Base-by-base conservation (phyloP, 2,329 filamentous ascomycete genomes). In the Verticillium dahliae region DNA sequence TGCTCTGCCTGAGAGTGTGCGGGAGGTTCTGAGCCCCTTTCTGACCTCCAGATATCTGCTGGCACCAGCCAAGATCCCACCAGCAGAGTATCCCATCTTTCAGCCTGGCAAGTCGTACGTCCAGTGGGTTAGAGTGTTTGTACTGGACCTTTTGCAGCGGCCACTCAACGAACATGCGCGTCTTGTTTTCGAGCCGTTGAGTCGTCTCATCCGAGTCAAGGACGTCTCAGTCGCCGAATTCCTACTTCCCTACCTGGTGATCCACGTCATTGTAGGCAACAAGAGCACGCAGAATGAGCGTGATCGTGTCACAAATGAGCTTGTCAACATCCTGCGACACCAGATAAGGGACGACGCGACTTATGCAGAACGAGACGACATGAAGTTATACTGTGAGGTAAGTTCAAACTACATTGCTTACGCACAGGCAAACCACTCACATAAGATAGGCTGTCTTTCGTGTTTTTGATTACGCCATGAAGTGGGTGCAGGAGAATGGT, bases 201-300 rank as follows among this genome's bases (percentile, higher is more conserved):
- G 89, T 59, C 88, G 92, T 52, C 87, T 96, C 22, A 91, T 98
- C 63, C 87, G 89, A 62, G 89, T 91, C 37, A 92, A 95, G 70
- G 93, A 98, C 70, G 80, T 95, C 11, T 89, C 90, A 0, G 93
- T 97, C 37, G 86, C 93, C 0, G 90, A 90, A 54, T 98, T 97
- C 68, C 79, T 99, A 37, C 81, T 99, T 15, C 96, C 95, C 0
- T 98, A 95, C 71, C 82, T 93, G 15, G 88, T 91, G 3, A 75
- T 97, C 38, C 96, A 97, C 70, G 84, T 94, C 35, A 84, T 97
- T 22, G 81, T 96, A 11, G 90, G 90, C 31, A 86, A 91, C 11
- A 75, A 77, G 31, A 79, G 77, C 27, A 84, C 83, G 1, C 81
- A 88, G 33, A 69, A 82, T 60, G 85, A 93, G 66, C 84, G 85